Evolutionary conservation across 176 grass and related monocot genomes (phyloP).

Genomic region (Carex kokanica): DNA sequence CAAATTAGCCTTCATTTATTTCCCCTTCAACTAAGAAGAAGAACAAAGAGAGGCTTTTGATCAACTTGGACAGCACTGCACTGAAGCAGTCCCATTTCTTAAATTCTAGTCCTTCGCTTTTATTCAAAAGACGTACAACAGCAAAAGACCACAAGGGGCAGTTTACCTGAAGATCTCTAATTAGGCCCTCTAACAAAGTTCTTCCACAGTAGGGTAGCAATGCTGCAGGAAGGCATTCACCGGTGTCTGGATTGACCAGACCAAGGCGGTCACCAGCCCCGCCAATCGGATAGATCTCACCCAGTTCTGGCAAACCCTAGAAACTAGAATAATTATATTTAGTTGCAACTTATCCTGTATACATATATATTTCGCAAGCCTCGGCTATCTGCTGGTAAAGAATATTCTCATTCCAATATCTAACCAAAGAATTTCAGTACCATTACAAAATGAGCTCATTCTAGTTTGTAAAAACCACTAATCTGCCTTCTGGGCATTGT

Average conservation of each 20-base stretch:
- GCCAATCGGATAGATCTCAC: constrained; percentile 98
- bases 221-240: constrained; percentile 92
- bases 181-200: constrained; percentile 79
- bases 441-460: background rate
- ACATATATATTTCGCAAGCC: constrained; percentile 3
- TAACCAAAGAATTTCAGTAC: background rate
- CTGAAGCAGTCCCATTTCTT: background rate
- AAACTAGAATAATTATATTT: constrained; percentile 56
- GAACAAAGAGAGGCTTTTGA: background rate
- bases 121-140: background rate
- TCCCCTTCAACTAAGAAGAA: background rate
- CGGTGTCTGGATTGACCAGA: constrained; percentile 62
- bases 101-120: background rate
- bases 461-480: background rate
- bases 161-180: constrained; percentile 87
- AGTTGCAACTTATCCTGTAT: constrained; percentile 25
- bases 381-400: background rate
- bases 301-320: constrained; percentile 95
- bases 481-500: background rate
- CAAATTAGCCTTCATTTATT: background rate
- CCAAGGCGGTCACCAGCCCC: constrained; percentile 95
- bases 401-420: background rate
- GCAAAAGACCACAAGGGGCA: background rate
- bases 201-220: constrained; percentile 87
- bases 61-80: background rate